These are phyloP conservation scores for Astraeus odoratus DNA, from an alignment of 768 basidiomycete genomes.

Conservation along the genomic window DNA sequence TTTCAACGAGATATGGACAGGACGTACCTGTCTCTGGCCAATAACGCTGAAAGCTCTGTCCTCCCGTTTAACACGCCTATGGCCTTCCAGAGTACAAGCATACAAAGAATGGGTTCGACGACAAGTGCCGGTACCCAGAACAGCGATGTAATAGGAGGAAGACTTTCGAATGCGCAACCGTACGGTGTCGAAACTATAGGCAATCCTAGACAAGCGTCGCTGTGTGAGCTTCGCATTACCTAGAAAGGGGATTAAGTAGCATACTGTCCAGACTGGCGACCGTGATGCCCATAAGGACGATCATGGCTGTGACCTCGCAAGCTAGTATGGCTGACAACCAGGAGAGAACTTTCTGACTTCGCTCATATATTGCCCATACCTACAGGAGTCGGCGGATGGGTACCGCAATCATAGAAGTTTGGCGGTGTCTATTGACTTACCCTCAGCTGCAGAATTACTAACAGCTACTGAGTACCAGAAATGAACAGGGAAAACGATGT, in stretches of 20 bases:
- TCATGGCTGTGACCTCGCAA: slow-evolving; percentile 3
- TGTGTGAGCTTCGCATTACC: not conserved
- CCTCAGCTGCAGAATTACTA: slow-evolving; percentile 7
- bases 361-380: slow-evolving; percentile 9
- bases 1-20: not conserved
- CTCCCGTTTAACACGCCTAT: slow-evolving; percentile 1
- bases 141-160: slow-evolving; percentile 13
- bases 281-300: slow-evolving; percentile 5
- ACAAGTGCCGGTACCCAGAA: slow-evolving; percentile 21
- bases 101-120: slow-evolving; percentile 19
- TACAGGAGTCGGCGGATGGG: not conserved
- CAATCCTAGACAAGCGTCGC: slow-evolving; percentile 5
- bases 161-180: slow-evolving; percentile 16
- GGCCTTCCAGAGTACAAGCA: slow-evolving; percentile 16
- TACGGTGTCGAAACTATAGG: slow-evolving; percentile 15
- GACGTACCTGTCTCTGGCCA: slow-evolving; percentile 10
- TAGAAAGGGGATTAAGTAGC: not conserved
- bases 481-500: not conserved
- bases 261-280: slow-evolving; percentile 4
- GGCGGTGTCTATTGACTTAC: not conserved
- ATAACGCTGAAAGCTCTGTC: slow-evolving; percentile 1
- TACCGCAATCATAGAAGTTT: not conserved
- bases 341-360: slow-evolving; percentile 2
- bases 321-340: slow-evolving; percentile 1
- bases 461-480: not conserved